Base-by-base conservation (phyloP, 257 asterid species). In the Salvia splendens region DNA sequence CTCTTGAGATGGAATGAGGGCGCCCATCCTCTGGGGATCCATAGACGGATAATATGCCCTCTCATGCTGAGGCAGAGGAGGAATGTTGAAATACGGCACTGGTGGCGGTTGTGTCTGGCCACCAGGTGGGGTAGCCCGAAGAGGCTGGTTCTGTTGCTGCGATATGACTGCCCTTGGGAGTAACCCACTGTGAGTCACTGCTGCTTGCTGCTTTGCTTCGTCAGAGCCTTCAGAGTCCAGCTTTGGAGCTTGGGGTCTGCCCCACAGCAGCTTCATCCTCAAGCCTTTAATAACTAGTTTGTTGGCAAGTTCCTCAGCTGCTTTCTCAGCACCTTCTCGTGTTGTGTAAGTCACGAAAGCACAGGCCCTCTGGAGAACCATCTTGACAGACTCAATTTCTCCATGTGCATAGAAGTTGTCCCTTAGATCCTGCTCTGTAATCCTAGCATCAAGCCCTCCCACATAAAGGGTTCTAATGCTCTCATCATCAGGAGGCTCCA, bases 11-110 rank as follows among this genome's bases (percentile, higher is more conserved):
- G 87, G 77, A 24, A 87, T 67, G 28, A 83, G 48, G 24, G 97
- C 99, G 42, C 97, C 97, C 99, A 91, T 91, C 73, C 96, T 83
- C 60, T 94, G 99, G 16, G 97, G 97, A 75, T 94, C 99, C 97
- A 91, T 94, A 0, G 99, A 94, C 8, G 99, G 99, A 74, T 91
- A 94, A 64, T 80, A 84, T 4, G 96, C 83, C 62, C 91, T 74
- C 12, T 87, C 95, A 42, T 84, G 95, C 79, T 84, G 97, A 45
- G 89, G 94, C 69, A 75, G 55, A 9, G 95, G 92, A 4, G 98
- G 96, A 49, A 88, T 91, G 61, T 88, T 94, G 76, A 94, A 94
- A 78, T 94, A 94, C 0, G 91, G 86, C 89, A 87, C 77, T 0
- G 88, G 82, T 6, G 89, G 86, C 4, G 87, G 84, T 32, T 67